These are phyloP conservation scores for Mycosphaerella arachidis DNA, from an alignment of 2,329 filamentous ascomycete genomes.

Conservation along the genomic window DNA sequence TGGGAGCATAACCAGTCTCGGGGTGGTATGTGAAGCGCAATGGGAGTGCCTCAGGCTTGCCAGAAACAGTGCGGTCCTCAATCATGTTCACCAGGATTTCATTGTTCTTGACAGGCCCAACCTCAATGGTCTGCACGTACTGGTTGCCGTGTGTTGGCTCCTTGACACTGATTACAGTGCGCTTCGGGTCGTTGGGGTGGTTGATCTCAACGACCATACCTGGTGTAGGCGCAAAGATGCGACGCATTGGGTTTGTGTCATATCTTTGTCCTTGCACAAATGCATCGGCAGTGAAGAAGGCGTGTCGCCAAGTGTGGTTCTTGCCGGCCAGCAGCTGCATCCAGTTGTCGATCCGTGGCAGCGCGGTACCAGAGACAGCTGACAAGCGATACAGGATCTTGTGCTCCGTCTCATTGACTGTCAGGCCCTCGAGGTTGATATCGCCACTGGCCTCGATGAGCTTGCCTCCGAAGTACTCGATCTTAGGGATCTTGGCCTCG, in stretches of 20 bases:
- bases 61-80: conserved; percentile 84
- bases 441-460: conserved; percentile 68
- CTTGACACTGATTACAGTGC: conserved; percentile 79
- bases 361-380: conserved; percentile 63
- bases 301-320: conserved; percentile 87
- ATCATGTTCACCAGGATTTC: conserved; percentile 87
- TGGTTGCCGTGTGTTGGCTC: conserved; percentile 84
- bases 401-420: conserved; percentile 69
- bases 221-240: conserved; percentile 79
- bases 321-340: conserved; percentile 80
- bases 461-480: conserved; percentile 95
- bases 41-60: conserved; percentile 74
- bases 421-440: conserved; percentile 78
- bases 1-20: conserved; percentile 94
- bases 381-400: conserved; percentile 84
- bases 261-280: conserved; percentile 95
- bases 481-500: conserved; percentile 68
- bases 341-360: conserved; percentile 82
- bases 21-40: conserved; percentile 91
- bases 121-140: conserved; percentile 81
- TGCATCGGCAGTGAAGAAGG: conserved; percentile 87
- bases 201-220: conserved; percentile 87
- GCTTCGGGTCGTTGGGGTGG: conserved; percentile 73
- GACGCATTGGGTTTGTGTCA: conserved; percentile 91
- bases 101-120: conserved; percentile 67